These are phyloP conservation scores for Apiospora arundinis DNA, from an alignment of 2,329 filamentous ascomycete species.

Conservation along the genomic window DNA sequence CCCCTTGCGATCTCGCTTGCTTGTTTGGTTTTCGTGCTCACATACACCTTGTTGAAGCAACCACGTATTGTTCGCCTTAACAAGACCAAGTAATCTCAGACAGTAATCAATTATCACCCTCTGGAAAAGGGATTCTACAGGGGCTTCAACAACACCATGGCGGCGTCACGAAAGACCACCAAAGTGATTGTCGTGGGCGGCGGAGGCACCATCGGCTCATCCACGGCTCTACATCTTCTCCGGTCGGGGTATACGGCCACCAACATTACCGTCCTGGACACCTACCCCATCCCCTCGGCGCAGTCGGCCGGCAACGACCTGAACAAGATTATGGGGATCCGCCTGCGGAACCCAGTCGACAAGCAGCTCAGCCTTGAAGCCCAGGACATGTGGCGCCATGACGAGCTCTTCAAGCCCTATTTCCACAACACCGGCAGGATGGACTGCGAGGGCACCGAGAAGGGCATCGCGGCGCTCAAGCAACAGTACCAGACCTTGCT, in stretches of 20 bases:
- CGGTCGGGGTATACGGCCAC: conserved; percentile 48
- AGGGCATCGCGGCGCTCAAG: conserved; percentile 42
- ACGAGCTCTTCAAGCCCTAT: conserved; percentile 50
- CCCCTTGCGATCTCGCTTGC: neutral
- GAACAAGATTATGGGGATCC: conserved; percentile 54
- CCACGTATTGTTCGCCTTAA: neutral
- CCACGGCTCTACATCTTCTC: conserved; percentile 53
- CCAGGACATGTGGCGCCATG: conserved; percentile 48
- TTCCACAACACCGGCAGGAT: conserved; percentile 52
- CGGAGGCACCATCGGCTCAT: conserved; percentile 53
- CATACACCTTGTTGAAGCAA: neutral
- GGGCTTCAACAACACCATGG: conserved; percentile 30
- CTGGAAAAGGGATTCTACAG: neutral
- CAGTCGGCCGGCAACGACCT: conserved; percentile 54
- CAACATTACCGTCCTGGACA: conserved; percentile 54
- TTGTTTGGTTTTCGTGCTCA: conserved; percentile 1
- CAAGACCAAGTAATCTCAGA: neutral
- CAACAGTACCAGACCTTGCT: conserved; percentile 44
- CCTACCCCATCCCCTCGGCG: conserved; percentile 51
- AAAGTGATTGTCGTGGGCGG: conserved; percentile 52
- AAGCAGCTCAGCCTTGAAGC: conserved; percentile 42
- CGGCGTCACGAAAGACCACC: conserved; percentile 31
- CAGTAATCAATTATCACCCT: neutral
- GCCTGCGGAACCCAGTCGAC: conserved; percentile 40
- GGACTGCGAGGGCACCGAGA: conserved; percentile 41